These are phyloP conservation scores for Dactylis glomerata DNA, from an alignment of 176 grass and related monocot genomes.

Conservation along the genomic window DNA sequence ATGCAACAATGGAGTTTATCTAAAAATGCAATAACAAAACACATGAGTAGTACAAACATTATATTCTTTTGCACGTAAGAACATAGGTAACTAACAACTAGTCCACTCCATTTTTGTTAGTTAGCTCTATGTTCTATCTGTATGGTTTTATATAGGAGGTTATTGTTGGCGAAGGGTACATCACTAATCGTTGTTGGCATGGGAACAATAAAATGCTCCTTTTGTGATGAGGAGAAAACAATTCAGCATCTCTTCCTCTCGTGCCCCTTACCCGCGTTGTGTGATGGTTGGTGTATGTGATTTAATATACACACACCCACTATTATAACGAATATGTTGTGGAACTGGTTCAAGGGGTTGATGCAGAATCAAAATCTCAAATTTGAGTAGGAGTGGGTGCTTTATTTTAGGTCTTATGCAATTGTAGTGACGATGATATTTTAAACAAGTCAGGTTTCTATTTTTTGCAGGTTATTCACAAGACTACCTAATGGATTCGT, in stretches of 20 bases:
- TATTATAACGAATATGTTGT: neutral
- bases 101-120: too few species aligned
- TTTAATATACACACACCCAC: neutral
- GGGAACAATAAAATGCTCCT: neutral
- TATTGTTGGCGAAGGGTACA: neutral
- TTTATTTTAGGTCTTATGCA: neutral
- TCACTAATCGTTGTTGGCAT: neutral
- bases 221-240: neutral
- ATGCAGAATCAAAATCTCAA: neutral
- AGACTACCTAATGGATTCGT: neutral
- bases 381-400: neutral
- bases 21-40: neutral
- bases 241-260: neutral
- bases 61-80: neutral
- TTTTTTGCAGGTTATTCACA: neutral
- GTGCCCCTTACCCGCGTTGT: neutral
- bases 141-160: too few species aligned
- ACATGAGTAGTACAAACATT: neutral
- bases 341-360: neutral
- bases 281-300: neutral
- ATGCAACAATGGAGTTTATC: neutral
- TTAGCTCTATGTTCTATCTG: too few species aligned
- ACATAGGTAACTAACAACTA: neutral
- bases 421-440: neutral
- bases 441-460: too few species aligned